Base-by-base conservation (phyloP, 192 early-diverging fungal species). In the Umbelopsis sp. region DNA sequence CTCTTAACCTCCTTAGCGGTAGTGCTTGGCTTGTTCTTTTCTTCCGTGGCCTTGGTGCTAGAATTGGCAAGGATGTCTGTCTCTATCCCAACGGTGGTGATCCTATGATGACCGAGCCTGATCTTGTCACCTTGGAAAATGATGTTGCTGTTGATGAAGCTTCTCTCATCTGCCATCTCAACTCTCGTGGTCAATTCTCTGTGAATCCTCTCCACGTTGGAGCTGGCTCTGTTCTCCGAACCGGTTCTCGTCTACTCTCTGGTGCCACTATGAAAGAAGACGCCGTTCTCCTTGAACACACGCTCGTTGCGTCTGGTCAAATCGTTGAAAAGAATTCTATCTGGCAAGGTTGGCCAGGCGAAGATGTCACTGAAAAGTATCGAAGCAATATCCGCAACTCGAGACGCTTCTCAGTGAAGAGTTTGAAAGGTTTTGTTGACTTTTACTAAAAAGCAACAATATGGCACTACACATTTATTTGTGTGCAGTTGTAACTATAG, bases 31-130 rank as follows among this genome's bases (percentile, higher is more conserved):
- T 81, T 50, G 73, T 78, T 20, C 4, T 51, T 64, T 84, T 76
- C 68, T 84, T 84, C 73, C 77, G 80, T 15, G 52, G 66, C 23
- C 47, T 84, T 30, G 83, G 83, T n/a, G 61, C 68, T 50, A 76
- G 22, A 12, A 84, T 84, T 75, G 83, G 83, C 21, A 50, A 71
- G 27, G 41, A 70, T 49, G 79, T 81, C 33, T 82, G 79, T 64
- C 67, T 84, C 45, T 84, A 81, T 61, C 74, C 74, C 48, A 80
- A 76, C 21, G 80, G 80, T 68, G 83, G 78, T n/a, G 72, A 81
- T 51, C 83, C 83, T n/a, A 82, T 82, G 83, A 78, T 84, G 78
- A 82, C 83, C 21, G 83, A 84, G 67, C 75, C 83, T 13, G 83
- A 84, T 49, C 65, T 84, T 16, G 68, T 82, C 46, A 82, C 67